phyloP scores from a whole-genome alignment of 75 land plant genomes.

The Picea sitchensis region DNA sequence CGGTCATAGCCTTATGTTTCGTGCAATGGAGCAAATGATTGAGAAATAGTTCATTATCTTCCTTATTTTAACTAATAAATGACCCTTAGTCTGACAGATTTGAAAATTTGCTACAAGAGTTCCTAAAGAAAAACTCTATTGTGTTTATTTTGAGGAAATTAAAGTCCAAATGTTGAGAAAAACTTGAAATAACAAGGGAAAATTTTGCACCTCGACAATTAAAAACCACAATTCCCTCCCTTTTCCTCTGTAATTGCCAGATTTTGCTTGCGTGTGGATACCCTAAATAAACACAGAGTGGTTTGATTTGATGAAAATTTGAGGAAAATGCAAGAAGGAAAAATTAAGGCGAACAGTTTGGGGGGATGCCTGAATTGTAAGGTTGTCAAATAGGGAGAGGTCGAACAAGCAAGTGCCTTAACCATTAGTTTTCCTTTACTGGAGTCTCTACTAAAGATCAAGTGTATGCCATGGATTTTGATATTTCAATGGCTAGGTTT shows the following conservation, averaged over 20 bases:
- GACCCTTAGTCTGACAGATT: no score
- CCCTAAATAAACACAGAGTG: neutral
- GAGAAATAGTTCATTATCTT: no score
- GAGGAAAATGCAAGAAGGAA: neutral
- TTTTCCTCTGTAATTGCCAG: neutral
- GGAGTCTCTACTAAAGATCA: no score
- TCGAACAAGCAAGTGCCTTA: neutral
- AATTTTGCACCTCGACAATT: neutral
- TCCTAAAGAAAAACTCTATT: no score
- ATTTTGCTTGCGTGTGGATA: neutral
- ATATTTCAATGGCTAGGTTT: no score
- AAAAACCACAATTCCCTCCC: neutral
- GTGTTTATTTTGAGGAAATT: no score
- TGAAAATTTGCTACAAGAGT: no score
- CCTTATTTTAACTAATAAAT: no score
- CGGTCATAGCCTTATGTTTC: no score
- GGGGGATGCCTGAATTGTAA: neutral
- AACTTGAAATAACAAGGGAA: neutral
- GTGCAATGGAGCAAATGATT: no score
- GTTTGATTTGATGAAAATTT: neutral
- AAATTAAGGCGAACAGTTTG: neutral
- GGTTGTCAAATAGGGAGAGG: neutral
- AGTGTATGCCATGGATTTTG: no score
- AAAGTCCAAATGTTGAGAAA: neutral
- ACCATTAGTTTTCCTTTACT: constrained; percentile 1